These are phyloP conservation scores for Barnettozyma pratensis DNA, from an alignment of 805 yeast genomes.

Conservation along the genomic window DNA sequence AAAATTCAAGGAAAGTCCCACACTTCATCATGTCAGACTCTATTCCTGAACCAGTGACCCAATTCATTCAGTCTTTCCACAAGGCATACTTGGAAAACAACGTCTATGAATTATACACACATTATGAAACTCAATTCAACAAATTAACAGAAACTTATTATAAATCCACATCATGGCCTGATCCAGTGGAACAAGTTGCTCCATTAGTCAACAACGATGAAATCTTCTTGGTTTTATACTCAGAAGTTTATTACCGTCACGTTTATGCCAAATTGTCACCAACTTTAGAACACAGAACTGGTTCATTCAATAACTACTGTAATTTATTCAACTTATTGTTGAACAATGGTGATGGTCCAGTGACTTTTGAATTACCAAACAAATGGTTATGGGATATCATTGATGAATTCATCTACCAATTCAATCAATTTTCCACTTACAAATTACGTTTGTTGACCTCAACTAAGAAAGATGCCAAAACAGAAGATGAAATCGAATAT, in stretches of 20 bases:
- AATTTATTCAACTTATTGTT: slow-evolving; percentile 40
- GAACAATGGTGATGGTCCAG: slow-evolving; percentile 38
- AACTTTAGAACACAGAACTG: slow-evolving; percentile 38
- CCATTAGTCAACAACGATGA: slow-evolving; percentile 40
- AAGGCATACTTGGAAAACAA: slow-evolving; percentile 38
- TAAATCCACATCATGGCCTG: slow-evolving; percentile 40
- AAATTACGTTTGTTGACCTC: slow-evolving; percentile 31
- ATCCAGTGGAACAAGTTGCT: slow-evolving; percentile 36
- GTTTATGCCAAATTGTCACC: slow-evolving; percentile 40
- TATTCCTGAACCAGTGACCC: slow-evolving; percentile 40
- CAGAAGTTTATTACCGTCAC: slow-evolving; percentile 47
- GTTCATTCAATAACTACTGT: slow-evolving; percentile 45
- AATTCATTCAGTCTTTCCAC: slow-evolving; percentile 39
- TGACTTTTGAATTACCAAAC: slow-evolving; percentile 40
- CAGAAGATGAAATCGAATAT: slow-evolving; percentile 30
- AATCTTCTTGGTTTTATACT: slow-evolving; percentile 39
- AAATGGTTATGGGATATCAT: slow-evolving; percentile 49
- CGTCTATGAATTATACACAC: slow-evolving; percentile 37
- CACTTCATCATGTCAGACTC: slow-evolving; percentile 1
- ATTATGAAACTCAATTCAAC: slow-evolving; percentile 41
- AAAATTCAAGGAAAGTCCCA: no score
- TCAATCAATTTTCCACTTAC: slow-evolving; percentile 39
- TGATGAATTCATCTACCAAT: slow-evolving; percentile 49
- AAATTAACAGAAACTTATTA: slow-evolving; percentile 40
- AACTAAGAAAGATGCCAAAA: slow-evolving; percentile 24